phyloP scores from a whole-genome alignment of 192 early-diverging fungal species.

The Chytriomyces hyalinus region DNA sequence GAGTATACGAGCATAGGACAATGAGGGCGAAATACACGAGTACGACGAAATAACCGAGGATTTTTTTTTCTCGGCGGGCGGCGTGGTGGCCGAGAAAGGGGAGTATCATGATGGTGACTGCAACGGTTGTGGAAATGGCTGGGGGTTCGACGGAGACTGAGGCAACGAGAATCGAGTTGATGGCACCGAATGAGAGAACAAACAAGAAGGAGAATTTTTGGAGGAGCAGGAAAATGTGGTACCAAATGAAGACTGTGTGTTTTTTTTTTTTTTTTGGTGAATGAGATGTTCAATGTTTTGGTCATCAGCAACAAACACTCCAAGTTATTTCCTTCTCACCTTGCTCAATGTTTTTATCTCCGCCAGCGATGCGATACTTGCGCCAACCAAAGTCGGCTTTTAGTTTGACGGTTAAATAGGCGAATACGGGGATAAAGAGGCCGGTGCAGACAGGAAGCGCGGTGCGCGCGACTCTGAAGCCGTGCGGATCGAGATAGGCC shows the following conservation, averaged over 20 bases:
- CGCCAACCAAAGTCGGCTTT: conserved; percentile 6
- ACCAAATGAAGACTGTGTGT: conserved; percentile 7
- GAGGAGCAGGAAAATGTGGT: conserved; percentile 20
- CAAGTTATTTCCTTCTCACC: not conserved
- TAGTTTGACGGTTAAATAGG: not conserved
- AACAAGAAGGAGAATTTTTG: conserved; percentile 10
- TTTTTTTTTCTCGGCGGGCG: conserved; percentile 19
- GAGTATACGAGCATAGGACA: conserved; percentile 5
- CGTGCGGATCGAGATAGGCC: not conserved
- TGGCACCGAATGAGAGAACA: not conserved
- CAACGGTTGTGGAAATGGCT: too few relatives aligned
- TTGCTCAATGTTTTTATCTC: not conserved
- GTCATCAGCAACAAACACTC: too few relatives aligned
- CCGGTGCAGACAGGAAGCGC: not conserved
- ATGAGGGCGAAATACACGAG: not conserved
- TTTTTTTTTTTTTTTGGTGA: not conserved
- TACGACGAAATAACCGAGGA: not conserved
- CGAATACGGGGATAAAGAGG: not conserved
- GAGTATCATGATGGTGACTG: not conserved
- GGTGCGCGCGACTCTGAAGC: not conserved
- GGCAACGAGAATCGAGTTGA: conserved; percentile 1
- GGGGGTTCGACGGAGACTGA: not conserved
- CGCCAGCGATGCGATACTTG: conserved; percentile 9
- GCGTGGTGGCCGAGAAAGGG: conserved; percentile 14
- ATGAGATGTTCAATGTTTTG: too few relatives aligned